Percentiles rank a stretch among this genome's conserved stretches.
These are phyloP conservation scores for Mrakia frigida DNA, from an alignment of 768 basidiomycete genomes.

Conservation along the genomic window DNA sequence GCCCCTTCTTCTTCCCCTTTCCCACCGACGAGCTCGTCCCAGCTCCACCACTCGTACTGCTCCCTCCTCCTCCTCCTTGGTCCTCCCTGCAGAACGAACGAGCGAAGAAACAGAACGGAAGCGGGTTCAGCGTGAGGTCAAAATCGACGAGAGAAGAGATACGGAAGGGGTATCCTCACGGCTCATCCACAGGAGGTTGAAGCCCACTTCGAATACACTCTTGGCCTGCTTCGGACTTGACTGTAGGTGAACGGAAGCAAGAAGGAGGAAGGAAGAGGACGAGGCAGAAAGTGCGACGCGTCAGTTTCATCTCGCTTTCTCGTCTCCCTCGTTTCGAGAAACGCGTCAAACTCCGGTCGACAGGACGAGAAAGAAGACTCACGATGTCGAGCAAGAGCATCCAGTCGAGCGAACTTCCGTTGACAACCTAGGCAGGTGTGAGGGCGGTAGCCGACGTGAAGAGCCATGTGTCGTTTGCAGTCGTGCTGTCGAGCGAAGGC, in stretches of 20 bases:
- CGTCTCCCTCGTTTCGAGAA: neutral
- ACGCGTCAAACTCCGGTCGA: no score
- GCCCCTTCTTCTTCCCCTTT: no score
- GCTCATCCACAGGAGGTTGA: conserved; percentile 7
- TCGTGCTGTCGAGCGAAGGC: conserved; percentile 63
- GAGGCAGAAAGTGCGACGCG: conserved; percentile 10
- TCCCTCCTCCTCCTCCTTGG: no score
- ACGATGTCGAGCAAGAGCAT: conserved; percentile 90
- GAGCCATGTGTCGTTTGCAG: conserved; percentile 90
- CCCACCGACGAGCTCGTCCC: no score
- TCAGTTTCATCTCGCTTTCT: neutral
- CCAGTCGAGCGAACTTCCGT: conserved; percentile 90
- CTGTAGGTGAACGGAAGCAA: conserved; percentile 44
- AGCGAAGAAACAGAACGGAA: no score
- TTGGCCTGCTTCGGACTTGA: conserved; percentile 70
- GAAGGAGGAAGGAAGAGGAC: neutral
- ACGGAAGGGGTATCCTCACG: no score
- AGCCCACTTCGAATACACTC: conserved; percentile 53
- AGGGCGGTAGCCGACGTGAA: conserved; percentile 87
- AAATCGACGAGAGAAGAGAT: no score
- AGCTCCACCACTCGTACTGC: no score
- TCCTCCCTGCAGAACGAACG: no score
- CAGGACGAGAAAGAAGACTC: conserved; percentile 46
- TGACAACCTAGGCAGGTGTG: conserved; percentile 89
- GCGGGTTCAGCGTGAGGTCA: no score